phyloP scores from a whole-genome alignment of 2,329 filamentous ascomycete species.

The Albophoma yamanashiensis region DNA sequence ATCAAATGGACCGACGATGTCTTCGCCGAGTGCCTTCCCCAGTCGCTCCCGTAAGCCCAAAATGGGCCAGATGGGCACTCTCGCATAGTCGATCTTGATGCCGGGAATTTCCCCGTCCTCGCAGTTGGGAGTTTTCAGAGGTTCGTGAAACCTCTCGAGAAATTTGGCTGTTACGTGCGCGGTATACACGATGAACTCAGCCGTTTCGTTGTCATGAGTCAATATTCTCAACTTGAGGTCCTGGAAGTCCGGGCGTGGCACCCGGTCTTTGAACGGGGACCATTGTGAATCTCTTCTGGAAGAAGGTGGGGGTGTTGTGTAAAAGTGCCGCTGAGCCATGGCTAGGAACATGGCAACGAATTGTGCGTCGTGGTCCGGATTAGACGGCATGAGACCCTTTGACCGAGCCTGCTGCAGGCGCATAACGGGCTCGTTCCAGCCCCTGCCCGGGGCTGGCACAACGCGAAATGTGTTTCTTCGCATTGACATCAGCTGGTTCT shows the following conservation, averaged over 20 bases:
- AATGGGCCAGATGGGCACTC: constrained; percentile 43
- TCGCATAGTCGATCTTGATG: constrained; percentile 35
- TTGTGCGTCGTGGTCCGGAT: constrained; percentile 40
- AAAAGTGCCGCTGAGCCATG: constrained; percentile 47
- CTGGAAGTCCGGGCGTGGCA: constrained; percentile 24
- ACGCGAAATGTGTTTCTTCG: constrained; percentile 37
- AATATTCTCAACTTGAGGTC: constrained; percentile 41
- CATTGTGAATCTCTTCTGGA: constrained; percentile 15
- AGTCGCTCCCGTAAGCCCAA: constrained; percentile 44
- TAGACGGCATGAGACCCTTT: constrained; percentile 34
- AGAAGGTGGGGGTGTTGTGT: constrained; percentile 16
- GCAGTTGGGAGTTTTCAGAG: constrained; percentile 25
- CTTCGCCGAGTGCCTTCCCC: constrained; percentile 39
- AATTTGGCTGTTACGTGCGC: constrained; percentile 36
- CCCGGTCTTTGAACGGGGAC: constrained; percentile 8
- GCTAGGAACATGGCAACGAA: constrained; percentile 41
- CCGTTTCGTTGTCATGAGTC: constrained; percentile 35
- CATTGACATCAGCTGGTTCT: constrained; percentile 32
- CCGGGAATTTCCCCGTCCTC: constrained; percentile 16
- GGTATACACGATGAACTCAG: constrained; percentile 44
- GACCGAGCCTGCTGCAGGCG: constrained; percentile 35
- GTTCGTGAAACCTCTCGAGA: constrained; percentile 38
- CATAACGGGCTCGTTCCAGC: constrained; percentile 35
- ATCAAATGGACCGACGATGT: constrained; percentile 34
- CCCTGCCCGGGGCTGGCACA: constrained; percentile 24